Evolutionary conservation across 768 basidiomycete genomes (phyloP).

Genomic region (Asterophora lycoperdoides): DNA sequence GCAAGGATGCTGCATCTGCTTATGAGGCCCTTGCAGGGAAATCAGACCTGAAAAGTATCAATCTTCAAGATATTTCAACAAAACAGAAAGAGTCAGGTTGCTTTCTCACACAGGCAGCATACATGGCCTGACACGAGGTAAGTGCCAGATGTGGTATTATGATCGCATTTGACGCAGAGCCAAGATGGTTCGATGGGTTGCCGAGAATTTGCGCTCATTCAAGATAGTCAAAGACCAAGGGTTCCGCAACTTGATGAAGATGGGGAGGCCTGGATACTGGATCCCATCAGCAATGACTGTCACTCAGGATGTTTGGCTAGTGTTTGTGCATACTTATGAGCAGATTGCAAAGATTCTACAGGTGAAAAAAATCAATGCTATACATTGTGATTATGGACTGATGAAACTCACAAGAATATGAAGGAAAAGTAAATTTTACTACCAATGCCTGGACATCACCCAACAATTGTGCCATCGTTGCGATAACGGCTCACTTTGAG

Average conservation of each 20-base stretch:
- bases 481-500: slow-evolving; percentile 26
- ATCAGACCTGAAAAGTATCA: too few species aligned
- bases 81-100: too few species aligned
- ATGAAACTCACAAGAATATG: slow-evolving; percentile 20
- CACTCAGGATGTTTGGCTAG: slow-evolving; percentile 21
- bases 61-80: too few species aligned
- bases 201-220: slow-evolving; percentile 26
- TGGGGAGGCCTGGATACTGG: slow-evolving; percentile 24
- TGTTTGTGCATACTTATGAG: slow-evolving; percentile 18
- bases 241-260: slow-evolving; percentile 27
- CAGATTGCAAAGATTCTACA: slow-evolving; percentile 25
- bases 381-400: background rate
- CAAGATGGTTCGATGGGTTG: too few species aligned
- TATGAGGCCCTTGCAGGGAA: too few species aligned
- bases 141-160: too few species aligned
- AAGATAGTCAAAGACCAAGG: slow-evolving; percentile 26
- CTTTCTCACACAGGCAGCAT: too few species aligned
- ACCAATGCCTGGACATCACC: slow-evolving; percentile 34
- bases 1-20: too few species aligned
- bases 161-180: too few species aligned
- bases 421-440: slow-evolving; percentile 27
- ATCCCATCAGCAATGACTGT: slow-evolving; percentile 28
- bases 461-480: slow-evolving; percentile 28
- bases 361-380: slow-evolving; percentile 9
- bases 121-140: too few species aligned